Conservation (phyloP, 73 alveolate species). For the Stentor roeselii region DNA sequence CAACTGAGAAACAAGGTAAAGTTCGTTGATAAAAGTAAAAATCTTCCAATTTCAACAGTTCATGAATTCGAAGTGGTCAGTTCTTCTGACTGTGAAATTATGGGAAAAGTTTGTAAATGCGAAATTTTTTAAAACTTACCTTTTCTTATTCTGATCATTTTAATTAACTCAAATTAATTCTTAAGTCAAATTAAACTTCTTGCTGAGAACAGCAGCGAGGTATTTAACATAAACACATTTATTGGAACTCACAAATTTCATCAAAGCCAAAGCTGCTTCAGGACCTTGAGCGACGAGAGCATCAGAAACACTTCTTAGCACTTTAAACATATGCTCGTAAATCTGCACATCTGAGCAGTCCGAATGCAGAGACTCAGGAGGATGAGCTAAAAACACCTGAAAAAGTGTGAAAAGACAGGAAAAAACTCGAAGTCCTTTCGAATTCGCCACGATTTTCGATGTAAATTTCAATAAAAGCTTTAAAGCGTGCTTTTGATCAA, state of each 20-base stretch:
- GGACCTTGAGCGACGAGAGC: background rate
- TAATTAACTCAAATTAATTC: too few species aligned
- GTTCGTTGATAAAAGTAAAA: too few species aligned
- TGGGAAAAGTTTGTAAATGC: too few species aligned
- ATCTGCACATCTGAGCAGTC: background rate
- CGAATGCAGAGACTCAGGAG: background rate
- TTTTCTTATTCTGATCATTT: too few species aligned
- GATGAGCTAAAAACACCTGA: slow-evolving; percentile 11
- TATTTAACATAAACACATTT: background rate
- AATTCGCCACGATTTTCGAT: background rate
- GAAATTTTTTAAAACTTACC: too few species aligned
- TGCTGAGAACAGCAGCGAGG: background rate
- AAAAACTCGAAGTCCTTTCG: background rate
- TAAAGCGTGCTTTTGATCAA: background rate
- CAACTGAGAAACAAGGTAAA: too few species aligned
- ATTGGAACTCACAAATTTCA: background rate
- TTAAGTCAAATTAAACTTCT: background rate
- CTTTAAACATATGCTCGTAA: slow-evolving; percentile 25
- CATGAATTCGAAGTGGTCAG: too few species aligned
- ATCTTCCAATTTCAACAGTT: too few species aligned
- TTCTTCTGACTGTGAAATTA: too few species aligned
- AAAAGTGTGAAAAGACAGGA: background rate
- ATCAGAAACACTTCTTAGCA: slow-evolving; percentile 18
- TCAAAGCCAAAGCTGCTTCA: background rate
- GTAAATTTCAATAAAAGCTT: slow-evolving; percentile 13